These are phyloP conservation scores for Panicum virgatum DNA, from an alignment of 202 grass and related monocot genomes.

Conservation along the genomic window DNA sequence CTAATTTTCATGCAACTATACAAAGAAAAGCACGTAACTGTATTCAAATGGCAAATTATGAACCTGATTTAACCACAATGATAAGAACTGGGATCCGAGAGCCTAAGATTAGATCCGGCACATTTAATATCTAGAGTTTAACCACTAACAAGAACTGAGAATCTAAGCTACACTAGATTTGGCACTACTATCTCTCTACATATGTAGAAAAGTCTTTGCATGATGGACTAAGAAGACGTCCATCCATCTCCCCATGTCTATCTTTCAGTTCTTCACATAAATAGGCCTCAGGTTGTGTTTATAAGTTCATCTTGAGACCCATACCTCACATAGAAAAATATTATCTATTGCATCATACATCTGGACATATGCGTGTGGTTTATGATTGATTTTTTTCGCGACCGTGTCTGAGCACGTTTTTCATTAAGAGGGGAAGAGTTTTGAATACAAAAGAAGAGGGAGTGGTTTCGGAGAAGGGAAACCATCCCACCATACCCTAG, in stretches of 20 bases:
- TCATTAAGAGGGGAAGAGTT: too few species aligned
- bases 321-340: background rate
- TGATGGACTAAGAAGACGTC: background rate
- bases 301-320: background rate
- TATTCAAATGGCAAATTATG: background rate
- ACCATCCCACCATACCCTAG: too few species aligned
- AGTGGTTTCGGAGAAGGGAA: too few species aligned
- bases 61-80: conserved; percentile 15
- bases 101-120: conserved; percentile 25
- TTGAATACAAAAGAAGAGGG: too few species aligned
- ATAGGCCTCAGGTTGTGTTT: background rate
- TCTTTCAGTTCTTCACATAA: background rate
- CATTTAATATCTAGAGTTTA: background rate
- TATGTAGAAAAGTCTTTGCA: background rate
- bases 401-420: too few species aligned
- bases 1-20: conserved; percentile 5
- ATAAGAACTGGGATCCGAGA: background rate
- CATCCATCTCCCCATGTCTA: background rate
- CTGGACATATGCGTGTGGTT: background rate
- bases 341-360: background rate
- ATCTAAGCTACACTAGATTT: background rate
- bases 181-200: background rate
- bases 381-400: background rate
- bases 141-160: background rate
- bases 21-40: conserved; percentile 15